Conservation (phyloP, 2,329 filamentous ascomycete genomes). For the Cytospora schulzeri region DNA sequence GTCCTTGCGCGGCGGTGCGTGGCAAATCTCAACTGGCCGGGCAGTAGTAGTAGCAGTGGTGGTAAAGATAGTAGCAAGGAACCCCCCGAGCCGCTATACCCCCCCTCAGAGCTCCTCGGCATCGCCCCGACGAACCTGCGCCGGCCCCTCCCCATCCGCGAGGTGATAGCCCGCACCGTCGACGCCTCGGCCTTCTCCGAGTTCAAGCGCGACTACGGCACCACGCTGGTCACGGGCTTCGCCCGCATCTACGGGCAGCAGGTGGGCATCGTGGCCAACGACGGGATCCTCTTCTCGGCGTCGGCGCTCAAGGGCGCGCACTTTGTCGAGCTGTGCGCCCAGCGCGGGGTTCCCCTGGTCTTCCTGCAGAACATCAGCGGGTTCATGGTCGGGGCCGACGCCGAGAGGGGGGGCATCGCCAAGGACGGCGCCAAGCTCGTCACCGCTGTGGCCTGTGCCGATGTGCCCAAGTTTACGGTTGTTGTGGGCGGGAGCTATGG, state of each 20-base stretch:
- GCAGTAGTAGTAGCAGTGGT: too few relatives aligned
- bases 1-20: constrained; percentile 82
- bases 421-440: constrained; percentile 98
- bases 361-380: constrained; percentile 97
- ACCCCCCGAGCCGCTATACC: constrained; percentile 76
- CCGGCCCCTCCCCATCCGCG: constrained; percentile 80
- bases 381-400: constrained; percentile 95
- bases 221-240: constrained; percentile 89
- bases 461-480: constrained; percentile 96
- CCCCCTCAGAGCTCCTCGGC: constrained; percentile 77
- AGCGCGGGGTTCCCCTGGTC: constrained; percentile 84
- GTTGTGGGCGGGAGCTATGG: constrained; percentile 93
- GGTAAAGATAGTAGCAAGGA: too few relatives aligned
- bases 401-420: constrained; percentile 92
- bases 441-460: constrained; percentile 88
- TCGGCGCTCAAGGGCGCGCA: constrained; percentile 92
- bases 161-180: constrained; percentile 90
- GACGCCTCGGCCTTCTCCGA: constrained; percentile 89
- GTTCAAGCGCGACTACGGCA: constrained; percentile 91
- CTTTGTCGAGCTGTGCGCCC: constrained; percentile 92
- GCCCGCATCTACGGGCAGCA: constrained; percentile 86
- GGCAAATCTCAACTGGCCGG: constrained; percentile 86
- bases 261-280: constrained; percentile 93
- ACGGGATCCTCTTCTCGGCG: constrained; percentile 90
- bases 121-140: constrained; percentile 90